Conservation (phyloP, 805 yeast species). For the Starmerella kuoi region DNA sequence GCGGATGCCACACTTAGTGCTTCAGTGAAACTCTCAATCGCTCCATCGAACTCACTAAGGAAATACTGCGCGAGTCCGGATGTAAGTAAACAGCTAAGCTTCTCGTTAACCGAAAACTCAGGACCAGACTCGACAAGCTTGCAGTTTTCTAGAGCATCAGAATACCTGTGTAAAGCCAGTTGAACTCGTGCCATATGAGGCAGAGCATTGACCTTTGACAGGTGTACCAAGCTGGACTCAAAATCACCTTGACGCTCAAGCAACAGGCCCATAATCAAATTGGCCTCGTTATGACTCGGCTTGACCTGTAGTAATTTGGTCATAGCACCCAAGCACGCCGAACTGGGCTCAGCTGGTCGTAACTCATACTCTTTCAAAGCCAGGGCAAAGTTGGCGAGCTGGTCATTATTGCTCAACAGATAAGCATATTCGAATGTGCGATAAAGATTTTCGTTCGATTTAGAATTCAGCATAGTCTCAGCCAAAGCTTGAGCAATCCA, state of each 20-base stretch:
- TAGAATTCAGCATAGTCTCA: constrained; percentile 25
- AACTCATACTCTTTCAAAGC: constrained; percentile 37
- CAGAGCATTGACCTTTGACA: constrained; percentile 8
- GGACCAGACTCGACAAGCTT: constrained; percentile 21
- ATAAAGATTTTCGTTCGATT: constrained; percentile 37
- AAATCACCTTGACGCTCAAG: constrained; percentile 60
- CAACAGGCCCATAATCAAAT: constrained; percentile 25
- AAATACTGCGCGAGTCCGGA: constrained; percentile 66
- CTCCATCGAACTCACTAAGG: constrained; percentile 45
- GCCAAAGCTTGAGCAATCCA: constrained; percentile 82
- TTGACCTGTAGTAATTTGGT: constrained; percentile 42
- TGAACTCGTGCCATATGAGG: constrained; percentile 56
- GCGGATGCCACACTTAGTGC: constrained; percentile 43
- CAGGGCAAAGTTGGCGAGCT: constrained; percentile 58
- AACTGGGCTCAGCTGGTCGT: constrained; percentile 12
- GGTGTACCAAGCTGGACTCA: constrained; percentile 35
- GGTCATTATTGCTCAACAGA: constrained; percentile 56
- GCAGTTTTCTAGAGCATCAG: constrained; percentile 40
- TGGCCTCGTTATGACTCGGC: constrained; percentile 25
- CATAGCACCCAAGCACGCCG: constrained; percentile 31
- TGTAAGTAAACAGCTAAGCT: constrained; percentile 48
- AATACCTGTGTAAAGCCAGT: constrained; percentile 48
- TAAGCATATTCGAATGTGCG: constrained; percentile 65
- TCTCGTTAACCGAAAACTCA: not conserved
- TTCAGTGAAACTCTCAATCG: constrained; percentile 54